These are phyloP conservation scores for Aphelidium insulamus DNA, from an alignment of 371 early-diverging fungal genomes.

Conservation along the genomic window DNA sequence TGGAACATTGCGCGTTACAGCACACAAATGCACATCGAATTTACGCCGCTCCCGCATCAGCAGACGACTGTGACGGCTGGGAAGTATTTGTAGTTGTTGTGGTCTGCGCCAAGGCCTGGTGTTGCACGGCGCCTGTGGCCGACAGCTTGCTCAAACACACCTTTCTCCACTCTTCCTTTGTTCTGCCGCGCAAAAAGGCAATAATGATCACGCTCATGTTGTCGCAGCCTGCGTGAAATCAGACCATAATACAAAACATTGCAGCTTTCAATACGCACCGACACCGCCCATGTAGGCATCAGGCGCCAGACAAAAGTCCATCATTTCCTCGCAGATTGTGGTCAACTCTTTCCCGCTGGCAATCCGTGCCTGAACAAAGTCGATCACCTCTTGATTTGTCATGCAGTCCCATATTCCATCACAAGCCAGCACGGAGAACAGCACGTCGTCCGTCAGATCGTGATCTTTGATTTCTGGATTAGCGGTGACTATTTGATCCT, in stretches of 20 bases:
- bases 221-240: no score
- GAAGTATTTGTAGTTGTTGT: no score
- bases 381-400: constrained; percentile 63
- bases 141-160: no score
- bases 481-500: constrained; percentile 74
- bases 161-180: constrained; percentile 50
- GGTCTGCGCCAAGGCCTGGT: no score
- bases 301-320: constrained; percentile 74
- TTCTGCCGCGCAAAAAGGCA: constrained; percentile 50
- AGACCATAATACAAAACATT: no score
- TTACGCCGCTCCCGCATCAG: no score
- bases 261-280: no score
- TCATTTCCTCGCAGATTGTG: constrained; percentile 53
- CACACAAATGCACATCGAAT: no score
- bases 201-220: constrained; percentile 93
- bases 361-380: constrained; percentile 44
- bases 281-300: constrained; percentile 60
- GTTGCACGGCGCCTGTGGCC: no score
- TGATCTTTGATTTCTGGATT: constrained; percentile 56
- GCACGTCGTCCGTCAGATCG: constrained; percentile 39
- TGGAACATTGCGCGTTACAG: no score
- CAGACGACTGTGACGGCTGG: no score
- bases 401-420: constrained; percentile 97
- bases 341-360: constrained; percentile 26
- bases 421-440: constrained; percentile 85